Evolutionary conservation across 1,139 yeast species (phyloP), one percentile per base, ranked within the genome.

Genomic region (Scheffersomyces quercinus): DNA sequence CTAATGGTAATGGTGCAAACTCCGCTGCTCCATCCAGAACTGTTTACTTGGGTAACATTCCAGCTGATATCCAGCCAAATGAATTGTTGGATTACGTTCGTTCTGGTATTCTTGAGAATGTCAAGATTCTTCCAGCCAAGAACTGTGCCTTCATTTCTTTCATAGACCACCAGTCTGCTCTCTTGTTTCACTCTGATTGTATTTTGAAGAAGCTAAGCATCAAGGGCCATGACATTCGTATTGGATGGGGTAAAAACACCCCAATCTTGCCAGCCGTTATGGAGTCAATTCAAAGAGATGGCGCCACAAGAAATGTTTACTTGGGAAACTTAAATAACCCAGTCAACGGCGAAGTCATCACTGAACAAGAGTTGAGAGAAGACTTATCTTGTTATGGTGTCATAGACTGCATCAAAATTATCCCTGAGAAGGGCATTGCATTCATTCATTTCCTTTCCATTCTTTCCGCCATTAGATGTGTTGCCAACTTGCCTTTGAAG

Each of bases 281-380:
- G 50, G 78, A 81, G 45, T 87, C 93, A 15, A 88, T 91, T 39
- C 84, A 84, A 53, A 81, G 86, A 52, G 91, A 89, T 53, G 90
- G 91, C 32, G 98, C 98, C 8, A 88, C 97, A 5, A 79, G 98
- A 67, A 88, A 88, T 56, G 95, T 93, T 14, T 90, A 87, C 60
- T 74, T 93, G 49, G 95, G 96, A 20, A 82, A 82, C 55, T 70
- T 90, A 43, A 81, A 81, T 39, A 71, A 73, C 45, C 76, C 77
- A 5, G 60, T 63, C 28, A 68, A 63, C 28, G 78, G 77, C 10
- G 67, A 70, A 51, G 70, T 71, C 37, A 71, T 85, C 40, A 73
- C 87, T 15, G 87, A 82, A 59, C 79, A 76, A 36, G 84, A 82
- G 53, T 67, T 81, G 46, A 59, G 68, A 46, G 69, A 67, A 35